Conservation (phyloP, 164 flowering plant species). For the Warburgia ugandensis region DNA sequence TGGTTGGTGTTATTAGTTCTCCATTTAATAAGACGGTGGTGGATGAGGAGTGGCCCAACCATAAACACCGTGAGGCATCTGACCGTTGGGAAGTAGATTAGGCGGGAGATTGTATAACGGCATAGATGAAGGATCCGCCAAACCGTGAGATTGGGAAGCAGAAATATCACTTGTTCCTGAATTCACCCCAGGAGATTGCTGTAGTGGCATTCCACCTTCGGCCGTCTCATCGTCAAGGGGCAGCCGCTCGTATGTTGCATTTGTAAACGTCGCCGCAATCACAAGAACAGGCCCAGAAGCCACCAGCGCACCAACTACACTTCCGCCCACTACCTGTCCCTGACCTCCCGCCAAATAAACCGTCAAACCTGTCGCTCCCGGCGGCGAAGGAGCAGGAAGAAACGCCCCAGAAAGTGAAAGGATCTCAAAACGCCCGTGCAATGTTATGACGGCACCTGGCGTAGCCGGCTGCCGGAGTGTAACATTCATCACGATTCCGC, state of each 20-base stretch:
- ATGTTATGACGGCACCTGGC: constrained; percentile 49
- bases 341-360: constrained; percentile 82
- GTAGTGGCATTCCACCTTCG: constrained; percentile 27
- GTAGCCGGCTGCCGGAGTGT: constrained; percentile 63
- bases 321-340: constrained; percentile 89
- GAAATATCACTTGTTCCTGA: constrained; percentile 18
- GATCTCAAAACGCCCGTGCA: constrained; percentile 79
- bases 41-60: constrained; percentile 23
- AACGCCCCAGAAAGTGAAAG: constrained; percentile 76
- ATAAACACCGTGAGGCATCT: constrained; percentile 29
- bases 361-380: constrained; percentile 64
- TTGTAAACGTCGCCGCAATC: constrained; percentile 70
- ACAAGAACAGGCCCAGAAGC: constrained; percentile 91
- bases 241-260: constrained; percentile 71
- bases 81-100: constrained; percentile 29
- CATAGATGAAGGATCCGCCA: constrained; percentile 25
- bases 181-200: constrained; percentile 28
- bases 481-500: constrained; percentile 65
- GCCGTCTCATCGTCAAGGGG: constrained; percentile 44
- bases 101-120: constrained; percentile 32
- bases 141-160: constrained; percentile 19
- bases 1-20: no score
- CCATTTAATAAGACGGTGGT: constrained; percentile 18
- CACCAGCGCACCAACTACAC: constrained; percentile 57
- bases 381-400: constrained; percentile 72